Evolutionary conservation across 257 asterid genomes (phyloP), one percentile per base, ranked within the genome.

Genomic region (Capsicum rhomboideum): DNA sequence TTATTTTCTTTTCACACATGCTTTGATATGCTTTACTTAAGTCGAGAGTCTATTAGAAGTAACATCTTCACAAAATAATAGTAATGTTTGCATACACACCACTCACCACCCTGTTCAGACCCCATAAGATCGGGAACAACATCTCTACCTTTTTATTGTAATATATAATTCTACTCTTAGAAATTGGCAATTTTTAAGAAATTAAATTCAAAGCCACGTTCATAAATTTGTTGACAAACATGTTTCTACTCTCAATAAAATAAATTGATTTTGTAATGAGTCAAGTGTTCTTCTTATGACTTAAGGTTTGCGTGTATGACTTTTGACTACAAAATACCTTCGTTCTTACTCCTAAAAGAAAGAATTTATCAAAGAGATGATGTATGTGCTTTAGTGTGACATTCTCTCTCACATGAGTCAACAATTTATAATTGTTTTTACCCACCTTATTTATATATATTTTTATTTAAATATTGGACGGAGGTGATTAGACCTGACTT

Each of bases 41-140:
- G 20, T 2, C 1, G 13, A 61, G 0, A 0, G 0, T 59, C 10
- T 63, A 61, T 10, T 0, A 0, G 0, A 61, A 23, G 23, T 1
- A 0, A 3, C 6, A 54, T 1, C 4, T 17, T 54, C 44, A 40
- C 44, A 40, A 50, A 4, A 11, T 11, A 11, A 17, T 0, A 0
- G 6, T 6, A 10, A 59, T 11, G 4, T 46, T 11, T 46, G 3
- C 4, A 10, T 10, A 46, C 13, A 46, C 14, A 49, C 6, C 0
- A 11, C 53, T 16, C 14, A 49, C 6, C 0, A 11, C 53, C 53
- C 11, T 10, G 0, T 12, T 49, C 44, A 40, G 44, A 40, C 8
- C 44, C 44, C 44, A 40, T 34, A 34, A 34, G 0, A 34, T 34
- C 40, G 40, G 4, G 4, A 34, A 34, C 40, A 34, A 34, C 40